Conservation (phyloP, 768 basidiomycete genomes). For the Trichaptum fuscoviolaceum region DNA sequence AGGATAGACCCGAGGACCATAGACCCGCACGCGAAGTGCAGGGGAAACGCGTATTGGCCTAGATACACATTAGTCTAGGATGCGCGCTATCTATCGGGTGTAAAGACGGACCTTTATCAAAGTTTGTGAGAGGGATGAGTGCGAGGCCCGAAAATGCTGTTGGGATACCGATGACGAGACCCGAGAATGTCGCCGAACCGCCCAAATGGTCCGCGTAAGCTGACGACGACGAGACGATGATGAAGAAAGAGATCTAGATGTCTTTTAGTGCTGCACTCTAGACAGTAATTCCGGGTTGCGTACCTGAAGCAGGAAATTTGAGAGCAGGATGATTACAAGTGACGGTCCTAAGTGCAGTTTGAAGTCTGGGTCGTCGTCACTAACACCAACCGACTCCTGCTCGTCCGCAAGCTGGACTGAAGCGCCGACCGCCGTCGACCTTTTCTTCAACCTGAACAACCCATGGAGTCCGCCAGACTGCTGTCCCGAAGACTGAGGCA, state of each 20-base stretch:
- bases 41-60: constrained; percentile 53
- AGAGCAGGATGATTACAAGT: constrained; percentile 37
- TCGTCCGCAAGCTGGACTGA: background rate
- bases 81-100: background rate
- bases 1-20: constrained; percentile 53
- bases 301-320: constrained; percentile 44
- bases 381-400: background rate
- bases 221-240: constrained; percentile 62
- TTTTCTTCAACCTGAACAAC: background rate
- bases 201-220: constrained; percentile 58
- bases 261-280: background rate
- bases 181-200: constrained; percentile 66
- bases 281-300: constrained; percentile 1
- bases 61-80: background rate
- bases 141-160: constrained; percentile 54
- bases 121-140: constrained; percentile 49
- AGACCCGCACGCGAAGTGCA: constrained; percentile 49
- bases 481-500: background rate
- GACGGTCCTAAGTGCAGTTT: constrained; percentile 34
- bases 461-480: background rate
- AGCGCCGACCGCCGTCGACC: background rate
- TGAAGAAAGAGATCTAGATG: constrained; percentile 60
- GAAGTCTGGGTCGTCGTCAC: constrained; percentile 30
- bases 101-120: constrained; percentile 43
- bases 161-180: constrained; percentile 64